Conservation (phyloP, 2,329 filamentous ascomycete species). For the Neofusicoccum kwambonambiense region DNA sequence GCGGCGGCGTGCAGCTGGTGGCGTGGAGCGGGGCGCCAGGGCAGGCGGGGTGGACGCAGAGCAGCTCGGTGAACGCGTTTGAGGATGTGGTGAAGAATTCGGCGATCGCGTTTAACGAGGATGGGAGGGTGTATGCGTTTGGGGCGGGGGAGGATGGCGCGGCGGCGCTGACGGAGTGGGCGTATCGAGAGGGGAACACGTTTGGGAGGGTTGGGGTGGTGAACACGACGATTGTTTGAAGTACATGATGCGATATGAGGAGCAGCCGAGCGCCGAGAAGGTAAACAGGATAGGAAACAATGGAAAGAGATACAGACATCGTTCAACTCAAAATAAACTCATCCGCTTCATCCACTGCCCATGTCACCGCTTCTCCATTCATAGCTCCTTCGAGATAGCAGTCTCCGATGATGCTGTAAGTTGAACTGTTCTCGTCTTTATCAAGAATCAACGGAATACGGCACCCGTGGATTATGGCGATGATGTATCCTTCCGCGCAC, state of each 20-base stretch:
- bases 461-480: neutral
- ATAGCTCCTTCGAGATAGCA: neutral
- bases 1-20: neutral
- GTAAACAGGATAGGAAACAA: no score
- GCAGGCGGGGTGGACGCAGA: neutral
- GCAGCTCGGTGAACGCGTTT: neutral
- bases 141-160: conserved; percentile 30
- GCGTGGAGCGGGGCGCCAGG: neutral
- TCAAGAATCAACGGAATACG: neutral
- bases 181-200: conserved; percentile 35
- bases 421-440: neutral
- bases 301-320: no score
- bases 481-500: neutral
- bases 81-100: neutral
- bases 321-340: neutral
- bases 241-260: conserved; percentile 25
- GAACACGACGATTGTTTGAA: conserved; percentile 30
- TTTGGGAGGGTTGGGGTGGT: conserved; percentile 32
- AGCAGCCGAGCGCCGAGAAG: no score
- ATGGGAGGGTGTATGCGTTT: conserved; percentile 30
- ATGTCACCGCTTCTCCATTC: neutral
- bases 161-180: conserved; percentile 37
- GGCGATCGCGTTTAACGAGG: conserved; percentile 33
- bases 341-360: neutral
- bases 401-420: neutral